Evolutionary conservation across 176 grass and related monocot species (phyloP).

Genomic region (Oryza glaberrima): DNA sequence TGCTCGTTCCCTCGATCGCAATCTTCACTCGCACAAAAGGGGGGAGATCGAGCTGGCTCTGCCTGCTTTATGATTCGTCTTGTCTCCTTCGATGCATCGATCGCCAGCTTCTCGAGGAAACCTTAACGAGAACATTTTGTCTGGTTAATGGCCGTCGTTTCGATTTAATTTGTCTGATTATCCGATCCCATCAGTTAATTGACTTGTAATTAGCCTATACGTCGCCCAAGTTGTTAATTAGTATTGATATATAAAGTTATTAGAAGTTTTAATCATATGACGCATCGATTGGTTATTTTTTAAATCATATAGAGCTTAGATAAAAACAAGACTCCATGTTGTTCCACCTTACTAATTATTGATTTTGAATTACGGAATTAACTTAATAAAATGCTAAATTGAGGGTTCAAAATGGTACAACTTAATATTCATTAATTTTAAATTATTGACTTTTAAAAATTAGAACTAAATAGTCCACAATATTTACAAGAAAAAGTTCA

Average conservation of each 20-base stretch:
- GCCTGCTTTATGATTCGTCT: slow-evolving; percentile 25
- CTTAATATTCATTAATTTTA: background rate
- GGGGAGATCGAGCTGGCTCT: background rate
- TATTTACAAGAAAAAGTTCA: background rate
- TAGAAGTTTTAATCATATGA: background rate
- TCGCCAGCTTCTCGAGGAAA: background rate
- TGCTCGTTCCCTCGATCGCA: background rate
- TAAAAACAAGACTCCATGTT: background rate
- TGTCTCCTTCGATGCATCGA: slow-evolving; percentile 23
- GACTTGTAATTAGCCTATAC: background rate
- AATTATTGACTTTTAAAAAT: background rate
- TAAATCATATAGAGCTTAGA: background rate
- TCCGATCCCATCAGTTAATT: background rate
- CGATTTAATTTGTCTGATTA: background rate
- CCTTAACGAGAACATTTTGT: background rate
- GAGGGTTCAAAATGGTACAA: background rate
- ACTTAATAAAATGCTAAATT: background rate
- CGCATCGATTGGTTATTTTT: too few species aligned
- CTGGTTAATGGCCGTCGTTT: background rate
- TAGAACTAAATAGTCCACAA: background rate
- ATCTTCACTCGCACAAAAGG: slow-evolving; percentile 44
- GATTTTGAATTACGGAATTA: background rate
- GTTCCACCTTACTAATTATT: background rate
- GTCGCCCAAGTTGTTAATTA: background rate
- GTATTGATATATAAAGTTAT: background rate